A percentile compares a stretch with the other conserved stretches of the same genome.
Conservation (phyloP, 2,329 filamentous ascomycete genomes). For the Rhynchosporium secalis region DNA sequence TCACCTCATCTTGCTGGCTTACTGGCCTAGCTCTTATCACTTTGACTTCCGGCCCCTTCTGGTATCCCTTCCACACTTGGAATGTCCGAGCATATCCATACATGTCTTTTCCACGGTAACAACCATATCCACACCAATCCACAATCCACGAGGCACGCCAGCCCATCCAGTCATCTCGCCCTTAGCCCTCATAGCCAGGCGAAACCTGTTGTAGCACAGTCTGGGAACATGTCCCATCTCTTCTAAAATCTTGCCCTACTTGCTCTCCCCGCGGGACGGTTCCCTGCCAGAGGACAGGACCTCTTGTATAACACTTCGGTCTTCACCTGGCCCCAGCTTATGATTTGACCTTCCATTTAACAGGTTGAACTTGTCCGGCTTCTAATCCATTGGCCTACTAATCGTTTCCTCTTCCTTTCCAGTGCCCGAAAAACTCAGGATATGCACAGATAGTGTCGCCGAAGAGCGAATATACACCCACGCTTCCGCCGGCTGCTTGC, state of each 20-base stretch:
- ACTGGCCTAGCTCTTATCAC: neutral
- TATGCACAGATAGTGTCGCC: constrained; percentile 19
- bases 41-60: neutral
- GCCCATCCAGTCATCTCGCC: neutral
- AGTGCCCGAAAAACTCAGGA: neutral
- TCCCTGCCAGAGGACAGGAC: neutral
- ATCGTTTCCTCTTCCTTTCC: neutral
- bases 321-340: neutral
- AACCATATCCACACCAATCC: neutral
- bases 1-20: neutral
- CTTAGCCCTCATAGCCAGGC: neutral
- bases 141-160: constrained; percentile 12
- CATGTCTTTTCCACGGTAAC: constrained; percentile 5
- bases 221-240: constrained; percentile 6
- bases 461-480: constrained; percentile 21
- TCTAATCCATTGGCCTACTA: neutral
- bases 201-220: neutral
- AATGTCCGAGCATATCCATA: constrained; percentile 1
- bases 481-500: constrained; percentile 17
- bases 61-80: neutral
- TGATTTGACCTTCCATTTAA: neutral
- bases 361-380: neutral
- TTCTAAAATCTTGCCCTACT: neutral
- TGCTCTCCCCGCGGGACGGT: neutral
- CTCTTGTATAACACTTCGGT: neutral